Base-by-base conservation (phyloP, 352 stramenopile genomes). In the Globisporangium echinulatum region DNA sequence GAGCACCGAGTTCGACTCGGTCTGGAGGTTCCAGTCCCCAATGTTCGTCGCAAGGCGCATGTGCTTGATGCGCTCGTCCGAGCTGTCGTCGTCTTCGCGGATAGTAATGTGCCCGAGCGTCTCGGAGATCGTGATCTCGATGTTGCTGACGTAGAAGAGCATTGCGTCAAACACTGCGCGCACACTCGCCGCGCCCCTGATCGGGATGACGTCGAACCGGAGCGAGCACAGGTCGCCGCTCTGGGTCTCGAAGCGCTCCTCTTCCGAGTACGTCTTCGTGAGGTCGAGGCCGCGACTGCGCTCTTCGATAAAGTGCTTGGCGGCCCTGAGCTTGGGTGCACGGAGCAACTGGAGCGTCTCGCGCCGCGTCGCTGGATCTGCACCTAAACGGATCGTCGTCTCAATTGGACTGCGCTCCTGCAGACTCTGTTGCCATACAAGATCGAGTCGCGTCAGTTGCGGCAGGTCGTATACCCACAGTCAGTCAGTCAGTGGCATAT, bases 81-180 rank as follows among this genome's bases (percentile, higher is more conserved):
- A 63, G 55, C 63, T 81, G 47, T 82, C 72, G 40, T 82, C 74
- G 47, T 82, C 74, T 56, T 87, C 77, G 17, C 75, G 66, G 49
- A 85, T 75, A 7, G 73, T 85, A 48, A 87, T 70, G 54, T 79
- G 61, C 11, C 77, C 77, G 19, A 84, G 58, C 37, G 63, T 69
- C 56, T 87, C 77, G 9, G 75, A 82, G 63, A 84, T 67, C 53
- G 58, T 74, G 55, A 87, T 83, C 61, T 87, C 77, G 49, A 84
- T 70, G 56, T 79, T 77, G 50, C 49, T 65, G 17, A 74, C 70
- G 59, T 82, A 84, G 49, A 72, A 75, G n/a, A 67, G 54, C 13
- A 81, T 70, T 3, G 66, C 73, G 36, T 87, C 73, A 52, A 75
- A 83, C n/a, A 87, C 70, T 8, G 70, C 66, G 13, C 55, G 56